These are phyloP conservation scores for Scopulariopsis brevicaulis DNA, from an alignment of 2,329 filamentous ascomycete species.

Conservation along the genomic window DNA sequence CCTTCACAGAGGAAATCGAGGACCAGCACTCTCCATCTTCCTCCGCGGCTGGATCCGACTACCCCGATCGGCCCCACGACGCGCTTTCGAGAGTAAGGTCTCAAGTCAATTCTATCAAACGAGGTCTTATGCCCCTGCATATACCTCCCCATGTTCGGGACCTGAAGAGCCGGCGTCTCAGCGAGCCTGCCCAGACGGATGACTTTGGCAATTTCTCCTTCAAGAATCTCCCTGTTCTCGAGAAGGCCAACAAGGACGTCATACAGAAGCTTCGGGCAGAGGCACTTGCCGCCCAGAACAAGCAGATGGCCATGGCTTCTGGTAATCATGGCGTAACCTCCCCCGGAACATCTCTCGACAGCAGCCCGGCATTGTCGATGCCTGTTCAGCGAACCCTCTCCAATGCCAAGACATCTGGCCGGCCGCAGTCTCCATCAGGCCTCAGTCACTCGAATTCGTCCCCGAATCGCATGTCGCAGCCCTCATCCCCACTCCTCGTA, in stretches of 20 bases:
- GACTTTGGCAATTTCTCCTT: slow-evolving; percentile 96
- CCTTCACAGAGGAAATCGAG: slow-evolving; percentile 89
- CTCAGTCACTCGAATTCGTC: slow-evolving; percentile 74
- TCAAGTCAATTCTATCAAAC: slow-evolving; percentile 77
- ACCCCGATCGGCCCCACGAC: slow-evolving; percentile 84
- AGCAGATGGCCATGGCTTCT: slow-evolving; percentile 34
- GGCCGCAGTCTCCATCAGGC: slow-evolving; percentile 78
- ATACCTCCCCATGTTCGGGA: slow-evolving; percentile 96
- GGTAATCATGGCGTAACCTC: slow-evolving; percentile 34
- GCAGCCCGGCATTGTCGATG: slow-evolving; percentile 71
- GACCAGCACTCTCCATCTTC: slow-evolving; percentile 71
- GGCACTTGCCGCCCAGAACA: slow-evolving; percentile 60
- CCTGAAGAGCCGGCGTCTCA: slow-evolving; percentile 73
- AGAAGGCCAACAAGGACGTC: slow-evolving; percentile 97
- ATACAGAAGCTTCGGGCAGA: slow-evolving; percentile 93
- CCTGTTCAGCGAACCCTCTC: slow-evolving; percentile 75
- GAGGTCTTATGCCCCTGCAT: slow-evolving; percentile 86
- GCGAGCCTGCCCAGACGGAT: slow-evolving; percentile 78
- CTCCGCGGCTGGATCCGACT: slow-evolving; percentile 60
- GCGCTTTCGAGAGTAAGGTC: slow-evolving; percentile 81
- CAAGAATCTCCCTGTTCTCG: slow-evolving; percentile 91
- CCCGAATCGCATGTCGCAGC: slow-evolving; percentile 66
- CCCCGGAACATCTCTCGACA: slow-evolving; percentile 63
- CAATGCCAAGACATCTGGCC: slow-evolving; percentile 63
- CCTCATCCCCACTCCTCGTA: slow-evolving; percentile 70